phyloP scores from a whole-genome alignment of 164 flowering plant species.

The Taxillus chinensis region DNA sequence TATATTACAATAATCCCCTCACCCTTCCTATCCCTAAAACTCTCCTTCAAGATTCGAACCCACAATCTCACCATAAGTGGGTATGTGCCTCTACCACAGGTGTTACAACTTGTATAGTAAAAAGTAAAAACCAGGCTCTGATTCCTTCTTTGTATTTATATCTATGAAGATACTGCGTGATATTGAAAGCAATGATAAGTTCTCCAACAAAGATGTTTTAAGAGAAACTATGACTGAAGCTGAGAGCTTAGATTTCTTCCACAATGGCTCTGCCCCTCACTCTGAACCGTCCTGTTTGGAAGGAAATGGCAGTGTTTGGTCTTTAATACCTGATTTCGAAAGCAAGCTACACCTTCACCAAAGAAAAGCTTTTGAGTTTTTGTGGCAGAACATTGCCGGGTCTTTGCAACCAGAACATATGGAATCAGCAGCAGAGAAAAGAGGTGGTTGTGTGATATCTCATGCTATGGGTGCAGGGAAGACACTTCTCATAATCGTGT shows the following conservation, averaged over 20 bases:
- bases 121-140: not conserved
- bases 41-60: too few relatives aligned
- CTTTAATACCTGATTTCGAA: conserved; percentile 58
- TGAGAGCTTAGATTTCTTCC: conserved; percentile 18
- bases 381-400: conserved; percentile 82
- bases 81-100: not conserved
- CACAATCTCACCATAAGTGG: conserved; percentile 19
- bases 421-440: conserved; percentile 26
- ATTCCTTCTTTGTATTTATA: conserved; percentile 2
- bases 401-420: conserved; percentile 51
- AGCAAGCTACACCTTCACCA: conserved; percentile 66
- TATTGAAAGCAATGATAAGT: conserved; percentile 16
- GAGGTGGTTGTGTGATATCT: conserved; percentile 86
- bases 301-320: conserved; percentile 59
- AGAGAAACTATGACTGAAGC: conserved; percentile 15
- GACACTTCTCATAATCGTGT: conserved; percentile 71
- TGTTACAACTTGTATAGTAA: too few relatives aligned
- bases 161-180: conserved; percentile 26
- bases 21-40: too few relatives aligned
- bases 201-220: conserved; percentile 15
- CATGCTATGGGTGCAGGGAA: conserved; percentile 96
- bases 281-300: conserved; percentile 17
- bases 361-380: conserved; percentile 78
- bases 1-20: too few relatives aligned
- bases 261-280: conserved; percentile 11